Conservation (phyloP, 139 green algal species). For the Pedinophyceae sp. region DNA sequence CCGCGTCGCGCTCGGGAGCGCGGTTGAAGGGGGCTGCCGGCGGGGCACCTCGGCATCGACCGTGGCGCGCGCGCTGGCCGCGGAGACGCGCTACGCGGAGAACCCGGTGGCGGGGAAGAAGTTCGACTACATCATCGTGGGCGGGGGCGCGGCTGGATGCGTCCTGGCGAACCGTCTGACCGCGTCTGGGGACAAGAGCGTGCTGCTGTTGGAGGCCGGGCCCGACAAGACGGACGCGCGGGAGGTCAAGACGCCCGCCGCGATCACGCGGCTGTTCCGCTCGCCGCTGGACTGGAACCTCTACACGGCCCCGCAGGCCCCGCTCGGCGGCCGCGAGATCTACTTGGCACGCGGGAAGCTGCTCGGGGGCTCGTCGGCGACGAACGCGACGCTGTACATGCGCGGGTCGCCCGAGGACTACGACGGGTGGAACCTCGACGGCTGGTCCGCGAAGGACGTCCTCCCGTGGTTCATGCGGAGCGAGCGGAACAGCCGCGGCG, state of each 20-base stretch:
- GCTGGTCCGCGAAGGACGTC: slow-evolving; percentile 56
- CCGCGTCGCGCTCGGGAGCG: too few relatives aligned
- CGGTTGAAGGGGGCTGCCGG: too few relatives aligned
- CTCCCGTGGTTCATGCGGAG: slow-evolving; percentile 54
- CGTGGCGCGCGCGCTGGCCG: too few relatives aligned
- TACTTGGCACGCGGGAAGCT: slow-evolving; percentile 68
- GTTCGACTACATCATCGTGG: slow-evolving; percentile 87
- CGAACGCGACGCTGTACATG: slow-evolving; percentile 83
- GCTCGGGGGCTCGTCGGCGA: slow-evolving; percentile 63
- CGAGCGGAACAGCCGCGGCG: slow-evolving; percentile 44
- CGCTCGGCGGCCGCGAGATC: slow-evolving; percentile 38
- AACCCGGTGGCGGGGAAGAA: slow-evolving; percentile 8
- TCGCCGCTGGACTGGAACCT: slow-evolving; percentile 72
- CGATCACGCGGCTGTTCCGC: slow-evolving; percentile 61
- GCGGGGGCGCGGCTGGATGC: slow-evolving; percentile 70
- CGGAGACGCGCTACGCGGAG: too few relatives aligned
- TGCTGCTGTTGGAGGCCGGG: slow-evolving; percentile 68
- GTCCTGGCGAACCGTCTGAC: slow-evolving; percentile 76
- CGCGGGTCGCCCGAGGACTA: slow-evolving; percentile 60
- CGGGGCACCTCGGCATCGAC: too few relatives aligned
- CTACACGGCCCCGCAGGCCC: slow-evolving; percentile 35
- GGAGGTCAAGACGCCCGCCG: slow-evolving; percentile 38
- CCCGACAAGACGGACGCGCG: slow-evolving; percentile 12
- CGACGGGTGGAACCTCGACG: slow-evolving; percentile 56
- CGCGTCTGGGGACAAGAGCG: slow-evolving; percentile 48